phyloP scores from a whole-genome alignment of 2,329 filamentous ascomycete genomes.

The Neonectria sp. region DNA sequence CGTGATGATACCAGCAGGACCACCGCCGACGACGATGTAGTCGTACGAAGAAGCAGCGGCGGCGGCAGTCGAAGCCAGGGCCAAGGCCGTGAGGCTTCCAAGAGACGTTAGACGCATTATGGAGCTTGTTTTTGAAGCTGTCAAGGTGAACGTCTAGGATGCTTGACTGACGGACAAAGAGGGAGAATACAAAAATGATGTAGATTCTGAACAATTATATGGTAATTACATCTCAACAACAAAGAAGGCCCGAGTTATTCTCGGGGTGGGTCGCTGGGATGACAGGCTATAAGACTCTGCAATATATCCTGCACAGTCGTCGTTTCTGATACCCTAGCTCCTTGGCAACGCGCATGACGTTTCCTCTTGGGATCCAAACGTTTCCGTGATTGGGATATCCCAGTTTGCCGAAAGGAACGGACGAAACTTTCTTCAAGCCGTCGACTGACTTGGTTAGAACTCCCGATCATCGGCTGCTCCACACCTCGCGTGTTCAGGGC shows the following conservation, averaged over 20 bases:
- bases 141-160: background rate
- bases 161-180: background rate
- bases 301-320: background rate
- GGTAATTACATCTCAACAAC: too few species aligned
- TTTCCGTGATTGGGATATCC: background rate
- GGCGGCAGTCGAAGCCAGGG: background rate
- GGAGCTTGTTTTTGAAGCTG: background rate
- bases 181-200: background rate
- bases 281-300: background rate
- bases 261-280: background rate
- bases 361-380: background rate
- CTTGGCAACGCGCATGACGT: background rate
- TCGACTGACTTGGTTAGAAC: constrained; percentile 9
- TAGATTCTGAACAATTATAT: constrained; percentile 1
- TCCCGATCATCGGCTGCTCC: constrained; percentile 7
- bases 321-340: background rate
- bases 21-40: constrained; percentile 47
- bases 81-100: constrained; percentile 21
- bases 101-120: constrained; percentile 22
- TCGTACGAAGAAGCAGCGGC: constrained; percentile 35
- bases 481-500: constrained; percentile 9
- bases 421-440: constrained; percentile 11
- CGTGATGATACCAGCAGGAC: constrained; percentile 44
- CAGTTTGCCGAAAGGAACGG: background rate
- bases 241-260: background rate